A percentile compares a stretch with the other conserved stretches of the same genome.
phyloP scores from a whole-genome alignment of 163 green algal genomes.

The Coccomyxa subellipsoidea region DNA sequence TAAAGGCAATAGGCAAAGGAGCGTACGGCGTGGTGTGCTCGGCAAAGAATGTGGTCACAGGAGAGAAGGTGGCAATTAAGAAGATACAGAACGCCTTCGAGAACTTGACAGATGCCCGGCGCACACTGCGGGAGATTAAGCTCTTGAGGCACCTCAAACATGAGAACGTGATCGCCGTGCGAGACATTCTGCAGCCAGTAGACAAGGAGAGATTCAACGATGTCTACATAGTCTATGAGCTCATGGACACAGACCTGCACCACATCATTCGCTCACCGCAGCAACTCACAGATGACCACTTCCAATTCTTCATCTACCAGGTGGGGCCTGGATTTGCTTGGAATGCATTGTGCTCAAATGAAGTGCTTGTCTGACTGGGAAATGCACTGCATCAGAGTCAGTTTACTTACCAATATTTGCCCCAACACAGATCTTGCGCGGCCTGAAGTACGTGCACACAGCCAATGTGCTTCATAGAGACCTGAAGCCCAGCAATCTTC shows the following conservation, averaged over 20 bases:
- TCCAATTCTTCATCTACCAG: slow-evolving; percentile 98
- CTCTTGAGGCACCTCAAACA: slow-evolving; percentile 87
- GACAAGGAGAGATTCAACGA: slow-evolving; percentile 75
- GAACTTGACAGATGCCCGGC: slow-evolving; percentile 86
- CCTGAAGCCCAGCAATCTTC: slow-evolving; percentile 96
- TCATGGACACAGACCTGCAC: slow-evolving; percentile 99
- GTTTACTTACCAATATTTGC: background rate
- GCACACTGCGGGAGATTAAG: slow-evolving; percentile 92
- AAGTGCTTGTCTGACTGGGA: background rate
- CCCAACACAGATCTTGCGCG: slow-evolving; percentile 76
- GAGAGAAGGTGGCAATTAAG: slow-evolving; percentile 95
- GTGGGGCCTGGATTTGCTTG: slow-evolving; percentile 23
- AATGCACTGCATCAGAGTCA: background rate
- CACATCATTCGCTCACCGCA: slow-evolving; percentile 97
- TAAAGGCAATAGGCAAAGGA: slow-evolving; percentile 85
- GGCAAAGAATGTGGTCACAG: slow-evolving; percentile 65
- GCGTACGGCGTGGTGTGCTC: slow-evolving; percentile 96
- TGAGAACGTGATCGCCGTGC: slow-evolving; percentile 88
- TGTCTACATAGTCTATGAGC: slow-evolving; percentile 98
- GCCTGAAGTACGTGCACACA: slow-evolving; percentile 96
- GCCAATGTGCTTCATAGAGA: slow-evolving; percentile 96
- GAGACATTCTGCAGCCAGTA: slow-evolving; percentile 64
- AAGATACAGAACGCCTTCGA: slow-evolving; percentile 97
- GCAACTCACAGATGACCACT: slow-evolving; percentile 93
- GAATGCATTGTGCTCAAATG: background rate